Evolutionary conservation across 1,284 basidiomycete genomes (phyloP).

Genomic region (Apiotrichum laibachii): DNA sequence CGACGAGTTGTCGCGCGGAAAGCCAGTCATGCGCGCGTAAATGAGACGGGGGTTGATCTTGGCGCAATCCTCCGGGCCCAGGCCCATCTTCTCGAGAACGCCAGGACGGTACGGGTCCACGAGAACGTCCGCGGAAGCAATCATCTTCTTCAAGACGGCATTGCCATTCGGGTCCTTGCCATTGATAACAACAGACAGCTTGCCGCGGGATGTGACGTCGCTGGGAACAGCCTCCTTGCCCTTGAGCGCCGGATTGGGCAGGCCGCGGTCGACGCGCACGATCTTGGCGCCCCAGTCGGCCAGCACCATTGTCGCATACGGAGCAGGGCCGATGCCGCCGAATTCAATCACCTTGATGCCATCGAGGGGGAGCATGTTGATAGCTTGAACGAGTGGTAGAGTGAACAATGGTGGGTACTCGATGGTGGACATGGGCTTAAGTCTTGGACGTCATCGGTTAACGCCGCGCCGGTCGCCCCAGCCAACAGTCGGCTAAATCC

Average conservation of each 20-base stretch:
- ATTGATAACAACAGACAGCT: constrained; percentile 13
- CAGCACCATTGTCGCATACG: constrained; percentile 20
- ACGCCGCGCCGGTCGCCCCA: too few species aligned
- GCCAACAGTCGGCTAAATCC: too few species aligned
- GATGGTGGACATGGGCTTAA: too few species aligned
- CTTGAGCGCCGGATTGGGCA: background rate
- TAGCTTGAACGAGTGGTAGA: background rate
- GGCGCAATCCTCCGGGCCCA: constrained; percentile 8
- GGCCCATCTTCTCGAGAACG: constrained; percentile 22
- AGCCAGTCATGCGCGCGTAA: constrained; percentile 23
- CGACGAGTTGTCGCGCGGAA: constrained; percentile 5
- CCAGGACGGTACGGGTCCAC: constrained; percentile 23
- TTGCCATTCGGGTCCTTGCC: constrained; percentile 11
- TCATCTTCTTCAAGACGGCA: constrained; percentile 9
- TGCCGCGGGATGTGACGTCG: constrained; percentile 16
- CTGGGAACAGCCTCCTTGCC: background rate
- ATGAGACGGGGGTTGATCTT: constrained; percentile 19
- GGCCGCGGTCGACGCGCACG: constrained; percentile 18
- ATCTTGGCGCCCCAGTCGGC: constrained; percentile 18
- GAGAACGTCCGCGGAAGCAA: constrained; percentile 14
- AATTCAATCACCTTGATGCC: constrained; percentile 14
- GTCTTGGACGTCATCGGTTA: too few species aligned
- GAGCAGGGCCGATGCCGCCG: constrained; percentile 11
- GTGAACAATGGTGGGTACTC: too few species aligned
- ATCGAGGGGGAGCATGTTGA: background rate